Evolutionary conservation across 371 early-diverging fungal genomes (phyloP).

Genomic region (Mucor sp.): DNA sequence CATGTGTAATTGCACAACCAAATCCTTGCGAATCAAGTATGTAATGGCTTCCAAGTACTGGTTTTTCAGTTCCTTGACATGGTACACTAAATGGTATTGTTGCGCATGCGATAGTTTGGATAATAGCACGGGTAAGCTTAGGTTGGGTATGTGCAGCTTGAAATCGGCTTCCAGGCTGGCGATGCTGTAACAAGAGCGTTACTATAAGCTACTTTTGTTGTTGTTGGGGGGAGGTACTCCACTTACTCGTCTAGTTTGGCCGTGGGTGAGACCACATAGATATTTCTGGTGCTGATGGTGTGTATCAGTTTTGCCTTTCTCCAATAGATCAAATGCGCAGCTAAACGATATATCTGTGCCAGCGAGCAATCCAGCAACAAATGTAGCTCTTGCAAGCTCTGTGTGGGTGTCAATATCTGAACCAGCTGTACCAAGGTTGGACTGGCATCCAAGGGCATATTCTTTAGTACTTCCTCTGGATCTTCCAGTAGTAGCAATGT

Average conservation of each 20-base stretch:
- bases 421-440: conserved; percentile 85
- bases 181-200: conserved; percentile 32
- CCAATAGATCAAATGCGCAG: conserved; percentile 93
- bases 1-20: conserved; percentile 84
- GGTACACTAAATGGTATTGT: conserved; percentile 67
- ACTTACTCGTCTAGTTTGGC: conserved; percentile 65
- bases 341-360: conserved; percentile 85
- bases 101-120: conserved; percentile 75
- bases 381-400: conserved; percentile 82
- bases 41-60: conserved; percentile 83
- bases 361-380: conserved; percentile 84
- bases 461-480: conserved; percentile 78
- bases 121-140: conserved; percentile 73
- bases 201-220: neutral
- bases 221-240: too few species aligned
- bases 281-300: conserved; percentile 75
- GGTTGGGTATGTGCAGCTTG: conserved; percentile 60
- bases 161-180: conserved; percentile 63
- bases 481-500: conserved; percentile 83
- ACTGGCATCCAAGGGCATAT: conserved; percentile 81
- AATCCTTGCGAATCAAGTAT: conserved; percentile 75
- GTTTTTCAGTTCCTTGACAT: conserved; percentile 64
- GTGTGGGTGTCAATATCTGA: conserved; percentile 87
- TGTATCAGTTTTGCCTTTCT: conserved; percentile 85
- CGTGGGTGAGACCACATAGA: conserved; percentile 78